These are phyloP conservation scores for Henckelia pumila DNA, from an alignment of 257 asterid genomes.

Conservation along the genomic window DNA sequence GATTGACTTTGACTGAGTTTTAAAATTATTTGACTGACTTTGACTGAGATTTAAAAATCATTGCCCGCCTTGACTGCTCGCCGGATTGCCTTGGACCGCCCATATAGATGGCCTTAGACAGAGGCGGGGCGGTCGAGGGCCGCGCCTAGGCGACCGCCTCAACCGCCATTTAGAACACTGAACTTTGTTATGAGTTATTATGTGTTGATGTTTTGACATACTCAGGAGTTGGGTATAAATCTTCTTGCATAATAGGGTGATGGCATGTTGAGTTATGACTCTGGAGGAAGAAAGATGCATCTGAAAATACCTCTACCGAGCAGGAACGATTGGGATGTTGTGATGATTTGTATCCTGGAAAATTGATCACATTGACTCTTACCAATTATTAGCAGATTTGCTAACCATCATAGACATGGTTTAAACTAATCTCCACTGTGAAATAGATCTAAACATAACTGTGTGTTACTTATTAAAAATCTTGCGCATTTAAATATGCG, in stretches of 20 bases:
- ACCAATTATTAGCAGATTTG: neutral
- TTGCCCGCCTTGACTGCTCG: too few relatives aligned
- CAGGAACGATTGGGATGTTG: neutral
- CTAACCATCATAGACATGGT: constrained; percentile 2
- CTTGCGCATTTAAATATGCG: constrained; percentile 10
- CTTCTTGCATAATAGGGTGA: too few relatives aligned
- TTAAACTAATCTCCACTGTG: constrained; percentile 7
- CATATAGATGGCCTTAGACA: too few relatives aligned
- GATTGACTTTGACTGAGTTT: too few relatives aligned
- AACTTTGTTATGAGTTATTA: constrained; percentile 11
- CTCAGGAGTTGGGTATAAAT: too few relatives aligned
- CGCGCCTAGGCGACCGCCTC: too few relatives aligned
- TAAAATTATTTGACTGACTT: too few relatives aligned
- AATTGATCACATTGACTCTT: neutral
- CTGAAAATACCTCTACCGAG: neutral
- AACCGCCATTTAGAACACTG: too few relatives aligned
- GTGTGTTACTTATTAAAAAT: neutral
- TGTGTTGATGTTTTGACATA: neutral
- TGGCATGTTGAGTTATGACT: neutral
- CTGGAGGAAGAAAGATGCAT: neutral
- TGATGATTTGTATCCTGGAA: neutral
- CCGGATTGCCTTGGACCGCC: too few relatives aligned
- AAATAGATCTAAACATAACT: constrained; percentile 2
- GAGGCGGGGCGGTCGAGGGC: too few relatives aligned
- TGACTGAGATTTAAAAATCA: too few relatives aligned